Evolutionary conservation across 371 early-diverging fungal genomes (phyloP), one percentile per base, ranked within the genome.

Genomic region (Rhizopus arrhizus): DNA sequence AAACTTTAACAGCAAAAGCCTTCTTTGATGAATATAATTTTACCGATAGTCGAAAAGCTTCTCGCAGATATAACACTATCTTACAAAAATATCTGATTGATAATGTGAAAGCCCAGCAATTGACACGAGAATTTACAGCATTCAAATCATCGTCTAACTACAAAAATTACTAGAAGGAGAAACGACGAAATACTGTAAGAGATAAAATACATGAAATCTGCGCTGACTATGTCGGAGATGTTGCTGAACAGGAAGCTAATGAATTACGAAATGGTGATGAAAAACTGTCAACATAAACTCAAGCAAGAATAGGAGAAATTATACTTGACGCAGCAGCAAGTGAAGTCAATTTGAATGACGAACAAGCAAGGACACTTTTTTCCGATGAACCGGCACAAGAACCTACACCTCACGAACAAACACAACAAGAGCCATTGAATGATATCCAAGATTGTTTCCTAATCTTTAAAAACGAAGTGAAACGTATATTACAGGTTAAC

Each of bases 201-300:
- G 57, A 57, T 57, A 57, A 35, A 57, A 50, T 59, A 51, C 59
- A 51, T 50, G 59, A 51, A 58, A 58, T 58, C 51, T 59, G 59
- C 52, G 59, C 59, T 46, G 60, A 53, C 53, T 59, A 59, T 46
- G 52, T 59, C 59, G 59, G 43, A 59, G 52, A 59, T 59, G 59
- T 59, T 52, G 59, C 52, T 59, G 59, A 59, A 59, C 52, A 59
- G 52, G 59, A 59, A 59, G 59, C 59, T 51, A 59, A 46, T 59
- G 60, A 53, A 46, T 53, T 53, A 59, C 42, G 60, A 59, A 59
- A 59, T 59, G 53, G 53, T 42, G 52, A 59, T 59, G 59, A 59
- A 59, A 47, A 51, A 59, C 59, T 59, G 59, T 51, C 59, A 59
- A 59, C 59, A 52, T 51, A 43, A 42, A 59, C 52, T 59, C 59